These are phyloP conservation scores for Pharus latifolius DNA, from an alignment of 176 grass and related monocot genomes.

Conservation along the genomic window DNA sequence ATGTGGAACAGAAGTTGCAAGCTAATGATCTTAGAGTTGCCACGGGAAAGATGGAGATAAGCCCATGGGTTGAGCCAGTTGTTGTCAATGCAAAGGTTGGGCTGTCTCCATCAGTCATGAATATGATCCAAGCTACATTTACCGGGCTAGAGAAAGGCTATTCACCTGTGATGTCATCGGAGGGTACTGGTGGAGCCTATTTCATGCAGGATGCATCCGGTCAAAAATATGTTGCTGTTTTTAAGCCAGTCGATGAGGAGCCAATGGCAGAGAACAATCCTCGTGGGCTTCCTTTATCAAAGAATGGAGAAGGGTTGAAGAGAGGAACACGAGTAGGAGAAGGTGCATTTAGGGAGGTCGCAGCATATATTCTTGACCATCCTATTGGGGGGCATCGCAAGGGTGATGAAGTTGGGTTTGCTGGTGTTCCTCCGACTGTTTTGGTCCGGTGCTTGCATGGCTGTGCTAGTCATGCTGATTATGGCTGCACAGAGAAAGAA, in stretches of 20 bases:
- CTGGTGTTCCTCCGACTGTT: slow-evolving; percentile 35
- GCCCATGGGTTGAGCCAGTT: slow-evolving; percentile 25
- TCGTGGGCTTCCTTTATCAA: slow-evolving; percentile 36
- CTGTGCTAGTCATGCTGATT: not conserved
- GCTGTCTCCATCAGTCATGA: slow-evolving; percentile 16
- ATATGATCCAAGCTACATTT: slow-evolving; percentile 25
- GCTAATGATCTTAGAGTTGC: not conserved
- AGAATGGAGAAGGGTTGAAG: slow-evolving; percentile 43
- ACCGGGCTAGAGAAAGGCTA: slow-evolving; percentile 24
- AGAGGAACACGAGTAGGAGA: slow-evolving; percentile 41
- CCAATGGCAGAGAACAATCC: slow-evolving; percentile 53
- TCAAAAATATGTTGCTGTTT: slow-evolving; percentile 22
- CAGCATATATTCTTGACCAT: slow-evolving; percentile 41
- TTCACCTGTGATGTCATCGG: slow-evolving; percentile 22
- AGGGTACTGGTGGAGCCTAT: slow-evolving; percentile 41
- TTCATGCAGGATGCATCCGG: slow-evolving; percentile 35
- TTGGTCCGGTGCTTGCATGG: slow-evolving; percentile 24
- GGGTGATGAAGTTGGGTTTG: slow-evolving; percentile 27
- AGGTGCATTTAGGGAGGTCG: slow-evolving; percentile 35
- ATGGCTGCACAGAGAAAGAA: not conserved
- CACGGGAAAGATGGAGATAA: not conserved
- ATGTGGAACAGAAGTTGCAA: not conserved
- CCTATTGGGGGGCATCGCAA: slow-evolving; percentile 6
- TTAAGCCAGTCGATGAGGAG: slow-evolving; percentile 52
- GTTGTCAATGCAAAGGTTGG: slow-evolving; percentile 15